Percentiles rank a stretch among this genome's conserved stretches.
These are phyloP conservation scores for Chytridiales sp. DNA, from an alignment of 371 early-diverging fungal genomes.

Conservation along the genomic window DNA sequence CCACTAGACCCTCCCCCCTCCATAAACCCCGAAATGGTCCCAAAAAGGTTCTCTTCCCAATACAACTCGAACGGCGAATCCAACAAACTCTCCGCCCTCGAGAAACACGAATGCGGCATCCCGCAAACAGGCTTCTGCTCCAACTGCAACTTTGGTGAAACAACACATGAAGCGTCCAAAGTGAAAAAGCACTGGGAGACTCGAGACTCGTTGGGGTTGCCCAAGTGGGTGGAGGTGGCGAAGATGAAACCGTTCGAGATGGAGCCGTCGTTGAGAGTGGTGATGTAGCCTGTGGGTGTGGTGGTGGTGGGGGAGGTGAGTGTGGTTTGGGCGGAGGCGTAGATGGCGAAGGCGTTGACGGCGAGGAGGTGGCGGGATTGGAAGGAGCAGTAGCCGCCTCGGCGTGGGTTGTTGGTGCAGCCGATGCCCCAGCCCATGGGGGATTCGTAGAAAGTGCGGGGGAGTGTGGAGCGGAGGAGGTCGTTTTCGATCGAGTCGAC, in stretches of 20 bases:
- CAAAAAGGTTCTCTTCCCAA: slow-evolving; percentile 14
- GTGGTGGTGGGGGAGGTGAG: background rate
- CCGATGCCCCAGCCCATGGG: slow-evolving; percentile 9
- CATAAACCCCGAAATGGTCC: slow-evolving; percentile 12
- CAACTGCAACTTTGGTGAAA: background rate
- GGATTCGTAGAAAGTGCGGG: background rate
- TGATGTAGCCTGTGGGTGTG: slow-evolving; percentile 1
- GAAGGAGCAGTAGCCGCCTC: slow-evolving; percentile 13
- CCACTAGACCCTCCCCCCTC: background rate
- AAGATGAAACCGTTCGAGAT: slow-evolving; percentile 6
- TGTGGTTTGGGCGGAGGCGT: slow-evolving; percentile 1
- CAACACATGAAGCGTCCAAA: background rate
- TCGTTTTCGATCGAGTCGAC: background rate
- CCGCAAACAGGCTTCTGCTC: slow-evolving; percentile 6
- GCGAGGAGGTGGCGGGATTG: slow-evolving; percentile 8
- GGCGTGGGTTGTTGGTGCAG: slow-evolving; percentile 2
- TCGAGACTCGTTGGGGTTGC: background rate
- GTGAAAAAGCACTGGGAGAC: slow-evolving; percentile 5
- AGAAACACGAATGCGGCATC: slow-evolving; percentile 19
- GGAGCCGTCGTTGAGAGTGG: background rate
- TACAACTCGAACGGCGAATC: slow-evolving; percentile 19
- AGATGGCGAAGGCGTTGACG: slow-evolving; percentile 2
- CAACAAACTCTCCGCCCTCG: slow-evolving; percentile 10
- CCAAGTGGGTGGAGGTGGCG: slow-evolving; percentile 1
- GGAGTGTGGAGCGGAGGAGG: background rate